phyloP scores from a whole-genome alignment of 148 eudicot genomes.

The Silene latifolia region DNA sequence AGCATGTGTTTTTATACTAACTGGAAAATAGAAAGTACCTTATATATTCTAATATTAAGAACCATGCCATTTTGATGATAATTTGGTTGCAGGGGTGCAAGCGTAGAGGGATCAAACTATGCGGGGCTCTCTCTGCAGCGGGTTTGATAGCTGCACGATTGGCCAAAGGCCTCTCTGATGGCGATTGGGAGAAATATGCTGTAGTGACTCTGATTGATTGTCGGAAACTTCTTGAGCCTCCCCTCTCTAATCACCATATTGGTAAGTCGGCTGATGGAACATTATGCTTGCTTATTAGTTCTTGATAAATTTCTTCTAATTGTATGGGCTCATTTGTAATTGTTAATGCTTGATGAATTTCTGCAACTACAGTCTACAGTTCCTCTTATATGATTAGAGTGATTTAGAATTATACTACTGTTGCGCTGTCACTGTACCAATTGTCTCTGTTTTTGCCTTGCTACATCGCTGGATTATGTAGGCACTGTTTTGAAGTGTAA shows the following conservation, averaged over 20 bases:
- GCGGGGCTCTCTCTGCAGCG: constrained; percentile 71
- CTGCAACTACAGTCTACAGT: background rate
- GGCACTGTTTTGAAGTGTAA: background rate
- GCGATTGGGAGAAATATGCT: constrained; percentile 80
- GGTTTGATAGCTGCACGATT: constrained; percentile 67
- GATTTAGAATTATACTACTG: background rate
- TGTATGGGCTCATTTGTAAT: background rate
- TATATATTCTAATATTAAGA: too few species aligned
- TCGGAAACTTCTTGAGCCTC: constrained; percentile 72
- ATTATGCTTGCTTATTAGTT: background rate
- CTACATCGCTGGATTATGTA: background rate
- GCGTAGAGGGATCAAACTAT: constrained; percentile 59
- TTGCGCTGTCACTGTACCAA: background rate
- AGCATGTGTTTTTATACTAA: too few species aligned
- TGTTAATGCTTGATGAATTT: background rate
- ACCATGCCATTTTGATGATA: too few species aligned
- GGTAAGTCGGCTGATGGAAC: constrained; percentile 51
- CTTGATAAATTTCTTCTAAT: background rate
- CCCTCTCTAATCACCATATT: constrained; percentile 52
- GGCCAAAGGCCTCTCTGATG: constrained; percentile 49
- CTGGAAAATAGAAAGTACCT: too few species aligned
- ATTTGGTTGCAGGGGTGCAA: constrained; percentile 69
- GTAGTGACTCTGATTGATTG: constrained; percentile 74
- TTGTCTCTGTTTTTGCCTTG: background rate
- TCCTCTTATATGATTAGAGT: background rate